Percentiles rank a stretch among this genome's conserved stretches.
Conservation (phyloP, 75 land plant genomes). For the Gnetum montanum region DNA sequence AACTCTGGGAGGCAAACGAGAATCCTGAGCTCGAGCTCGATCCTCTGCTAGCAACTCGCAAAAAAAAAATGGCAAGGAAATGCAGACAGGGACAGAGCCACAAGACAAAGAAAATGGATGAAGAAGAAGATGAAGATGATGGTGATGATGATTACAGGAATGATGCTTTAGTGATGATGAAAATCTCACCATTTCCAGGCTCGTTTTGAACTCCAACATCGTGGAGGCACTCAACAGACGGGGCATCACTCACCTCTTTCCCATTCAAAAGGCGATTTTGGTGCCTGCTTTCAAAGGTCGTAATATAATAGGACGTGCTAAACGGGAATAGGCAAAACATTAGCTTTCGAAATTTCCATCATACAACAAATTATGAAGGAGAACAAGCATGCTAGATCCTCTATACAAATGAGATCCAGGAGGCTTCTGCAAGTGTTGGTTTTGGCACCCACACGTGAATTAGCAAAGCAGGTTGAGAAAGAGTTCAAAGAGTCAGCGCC, state of each 20-base stretch:
- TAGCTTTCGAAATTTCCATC: constrained; percentile 96
- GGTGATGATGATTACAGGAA: constrained; percentile 9
- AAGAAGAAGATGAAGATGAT: constrained; percentile 3
- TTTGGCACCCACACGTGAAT: constrained; percentile 88
- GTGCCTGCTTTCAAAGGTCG: constrained; percentile 70
- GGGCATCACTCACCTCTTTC: constrained; percentile 84
- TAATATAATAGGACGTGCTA: constrained; percentile 85
- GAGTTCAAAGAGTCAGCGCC: constrained; percentile 93
- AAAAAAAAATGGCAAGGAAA: constrained; percentile 4
- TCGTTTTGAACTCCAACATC: constrained; percentile 45
- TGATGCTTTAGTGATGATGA: constrained; percentile 13
- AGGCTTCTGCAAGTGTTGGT: constrained; percentile 70
- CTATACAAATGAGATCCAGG: constrained; percentile 38
- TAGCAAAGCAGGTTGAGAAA: constrained; percentile 95
- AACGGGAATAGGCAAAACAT: constrained; percentile 96
- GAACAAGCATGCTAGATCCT: constrained; percentile 16
- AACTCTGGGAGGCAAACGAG: too few species aligned
- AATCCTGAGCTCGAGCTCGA: too few species aligned
- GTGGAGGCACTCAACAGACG: constrained; percentile 60
- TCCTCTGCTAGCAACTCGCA: too few species aligned
- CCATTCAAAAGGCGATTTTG: constrained; percentile 84
- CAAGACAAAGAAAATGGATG: too few species aligned
- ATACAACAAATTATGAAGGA: constrained; percentile 35
- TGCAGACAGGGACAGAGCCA: background rate
- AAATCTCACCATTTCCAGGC: constrained; percentile 51